Evolutionary conservation across 441 rosid genomes (phyloP).

Genomic region (Corymbia citriodora): DNA sequence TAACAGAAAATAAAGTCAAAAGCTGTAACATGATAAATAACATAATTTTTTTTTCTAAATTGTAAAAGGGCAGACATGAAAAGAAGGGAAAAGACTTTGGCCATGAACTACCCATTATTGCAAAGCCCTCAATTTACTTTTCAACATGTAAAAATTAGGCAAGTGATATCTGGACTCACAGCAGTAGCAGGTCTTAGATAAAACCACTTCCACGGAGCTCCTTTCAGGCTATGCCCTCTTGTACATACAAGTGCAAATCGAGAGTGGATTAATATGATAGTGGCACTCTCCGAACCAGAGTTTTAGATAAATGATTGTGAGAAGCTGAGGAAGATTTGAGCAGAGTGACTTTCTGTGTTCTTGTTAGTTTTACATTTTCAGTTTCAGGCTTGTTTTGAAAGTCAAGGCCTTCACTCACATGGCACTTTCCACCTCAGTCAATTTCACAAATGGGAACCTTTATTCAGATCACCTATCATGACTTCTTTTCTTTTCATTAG

Average conservation of each 20-base stretch:
- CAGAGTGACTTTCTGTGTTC: not conserved
- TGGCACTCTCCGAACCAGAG: not conserved
- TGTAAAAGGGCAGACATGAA: not conserved
- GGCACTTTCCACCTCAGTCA: not conserved
- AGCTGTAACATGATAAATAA: not conserved
- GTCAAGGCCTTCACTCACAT: not conserved
- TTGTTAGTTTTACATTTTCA: not conserved
- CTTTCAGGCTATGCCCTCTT: not conserved
- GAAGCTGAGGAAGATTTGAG: not conserved
- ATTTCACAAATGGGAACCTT: not conserved
- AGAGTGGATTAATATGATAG: not conserved
- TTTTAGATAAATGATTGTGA: not conserved
- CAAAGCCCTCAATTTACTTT: not conserved
- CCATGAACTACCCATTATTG: not conserved
- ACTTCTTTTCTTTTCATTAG: not conserved
- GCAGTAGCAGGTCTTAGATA: not conserved
- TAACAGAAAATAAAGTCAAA: not conserved
- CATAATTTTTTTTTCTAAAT: accelerated
- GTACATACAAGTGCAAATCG: not conserved
- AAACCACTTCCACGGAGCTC: not conserved
- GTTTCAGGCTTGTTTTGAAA: not conserved
- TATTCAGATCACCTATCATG: not conserved
- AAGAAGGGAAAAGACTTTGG: not conserved
- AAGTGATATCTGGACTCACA: not conserved
- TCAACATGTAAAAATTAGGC: not conserved